A percentile compares a stretch with the other conserved stretches of the same genome.
These are phyloP conservation scores for Zymoseptoria pseudotritici DNA, from an alignment of 2,329 filamentous ascomycete genomes.

Conservation along the genomic window DNA sequence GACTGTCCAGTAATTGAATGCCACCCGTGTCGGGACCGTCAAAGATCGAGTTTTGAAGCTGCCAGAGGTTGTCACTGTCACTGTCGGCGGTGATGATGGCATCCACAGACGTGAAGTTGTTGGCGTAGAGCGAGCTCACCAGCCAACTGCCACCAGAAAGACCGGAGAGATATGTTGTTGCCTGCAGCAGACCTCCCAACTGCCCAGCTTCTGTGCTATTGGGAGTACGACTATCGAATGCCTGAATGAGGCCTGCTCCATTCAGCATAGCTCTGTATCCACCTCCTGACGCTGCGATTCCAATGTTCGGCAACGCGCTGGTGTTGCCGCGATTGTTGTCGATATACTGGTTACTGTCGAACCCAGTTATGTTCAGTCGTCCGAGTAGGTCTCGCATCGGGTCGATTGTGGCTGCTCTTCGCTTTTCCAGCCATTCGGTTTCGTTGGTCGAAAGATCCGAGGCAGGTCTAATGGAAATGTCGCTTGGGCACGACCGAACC, in stretches of 20 bases:
- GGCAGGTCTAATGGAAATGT: constrained; percentile 62
- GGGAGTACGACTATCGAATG: constrained; percentile 66
- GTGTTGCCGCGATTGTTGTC: constrained; percentile 49
- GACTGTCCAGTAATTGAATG: constrained; percentile 48
- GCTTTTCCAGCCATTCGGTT: constrained; percentile 61
- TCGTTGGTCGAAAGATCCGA: constrained; percentile 59
- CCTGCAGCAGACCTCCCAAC: constrained; percentile 73
- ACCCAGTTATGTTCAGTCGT: constrained; percentile 65
- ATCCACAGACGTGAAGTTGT: constrained; percentile 68
- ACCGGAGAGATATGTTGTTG: constrained; percentile 71
- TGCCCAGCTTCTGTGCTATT: constrained; percentile 57
- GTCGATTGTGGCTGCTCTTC: constrained; percentile 64
- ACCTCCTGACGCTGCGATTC: constrained; percentile 71
- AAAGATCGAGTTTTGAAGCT: constrained; percentile 56
- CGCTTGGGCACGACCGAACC: constrained; percentile 59
- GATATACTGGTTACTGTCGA: constrained; percentile 70
- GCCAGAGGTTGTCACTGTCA: constrained; percentile 45
- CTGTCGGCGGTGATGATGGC: constrained; percentile 41
- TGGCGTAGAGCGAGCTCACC: constrained; percentile 68
- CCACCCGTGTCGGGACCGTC: constrained; percentile 47
- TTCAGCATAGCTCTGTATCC: constrained; percentile 83
- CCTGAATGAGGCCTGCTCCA: constrained; percentile 70
- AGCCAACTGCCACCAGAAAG: constrained; percentile 81
- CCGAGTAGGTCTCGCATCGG: constrained; percentile 69
- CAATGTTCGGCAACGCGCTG: constrained; percentile 59